Evolutionary conservation across 495 filamentous ascomycete genomes (phyloP).

Genomic region (Cercophora newfieldiana): DNA sequence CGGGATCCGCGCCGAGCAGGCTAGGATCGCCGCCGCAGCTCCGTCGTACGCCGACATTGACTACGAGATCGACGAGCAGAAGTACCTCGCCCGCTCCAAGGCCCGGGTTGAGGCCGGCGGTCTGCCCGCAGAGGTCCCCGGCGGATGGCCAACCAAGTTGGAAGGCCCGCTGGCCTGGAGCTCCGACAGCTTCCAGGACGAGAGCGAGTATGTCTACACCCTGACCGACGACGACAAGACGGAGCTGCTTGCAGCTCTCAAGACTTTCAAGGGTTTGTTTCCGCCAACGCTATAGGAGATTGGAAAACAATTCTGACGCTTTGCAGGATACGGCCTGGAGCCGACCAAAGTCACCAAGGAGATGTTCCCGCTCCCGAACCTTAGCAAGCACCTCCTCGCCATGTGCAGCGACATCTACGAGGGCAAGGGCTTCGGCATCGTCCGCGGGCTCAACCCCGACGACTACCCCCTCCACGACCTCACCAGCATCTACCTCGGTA

Average conservation of each 20-base stretch:
- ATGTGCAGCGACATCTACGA: conserved; percentile 36
- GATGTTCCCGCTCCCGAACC: conserved; percentile 27
- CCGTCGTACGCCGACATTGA: conserved; percentile 24
- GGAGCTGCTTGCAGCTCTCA: conserved; percentile 24
- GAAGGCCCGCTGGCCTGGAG: conserved; percentile 26
- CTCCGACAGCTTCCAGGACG: conserved; percentile 22
- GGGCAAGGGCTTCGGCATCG: conserved; percentile 51
- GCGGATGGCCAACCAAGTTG: conserved; percentile 26
- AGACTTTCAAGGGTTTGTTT: conserved; percentile 22
- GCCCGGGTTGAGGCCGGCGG: conserved; percentile 24
- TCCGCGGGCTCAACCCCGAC: conserved; percentile 49
- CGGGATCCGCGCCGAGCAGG: conserved; percentile 27
- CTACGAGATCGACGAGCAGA: conserved; percentile 28
- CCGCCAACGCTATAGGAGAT: background rate
- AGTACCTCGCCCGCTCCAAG: conserved; percentile 22
- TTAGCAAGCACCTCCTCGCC: conserved; percentile 12
- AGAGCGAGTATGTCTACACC: conserved; percentile 28
- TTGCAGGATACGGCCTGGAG: conserved; percentile 18
- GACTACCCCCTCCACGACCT: conserved; percentile 28
- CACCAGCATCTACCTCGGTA: conserved; percentile 29
- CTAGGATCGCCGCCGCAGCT: conserved; percentile 7
- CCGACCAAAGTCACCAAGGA: conserved; percentile 24
- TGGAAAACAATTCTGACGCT: background rate
- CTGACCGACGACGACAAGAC: conserved; percentile 25
- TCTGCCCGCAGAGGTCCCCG: conserved; percentile 24